Evolutionary conservation across 495 filamentous ascomycete genomes (phyloP).

Genomic region (Wilcoxina mikolae): DNA sequence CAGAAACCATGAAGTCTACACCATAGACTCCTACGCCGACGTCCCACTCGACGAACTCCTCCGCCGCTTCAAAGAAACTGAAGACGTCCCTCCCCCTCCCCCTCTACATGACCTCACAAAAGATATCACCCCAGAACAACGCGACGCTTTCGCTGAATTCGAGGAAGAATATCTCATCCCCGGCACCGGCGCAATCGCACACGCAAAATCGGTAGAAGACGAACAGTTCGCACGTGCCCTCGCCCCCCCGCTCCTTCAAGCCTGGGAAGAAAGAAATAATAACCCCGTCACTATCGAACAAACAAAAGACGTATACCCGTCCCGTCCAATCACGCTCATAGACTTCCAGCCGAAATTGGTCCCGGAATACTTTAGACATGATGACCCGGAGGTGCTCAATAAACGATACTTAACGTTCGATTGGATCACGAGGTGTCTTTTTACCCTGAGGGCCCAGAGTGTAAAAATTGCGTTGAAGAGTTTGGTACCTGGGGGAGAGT

Average conservation of each 20-base stretch:
- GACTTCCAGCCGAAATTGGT: conserved; percentile 16
- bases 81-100: background rate
- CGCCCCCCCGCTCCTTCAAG: background rate
- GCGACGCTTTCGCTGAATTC: conserved; percentile 1
- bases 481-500: conserved; percentile 28
- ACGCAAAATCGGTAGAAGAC: background rate
- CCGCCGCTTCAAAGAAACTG: background rate
- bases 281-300: background rate
- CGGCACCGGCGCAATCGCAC: background rate
- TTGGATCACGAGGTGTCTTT: conserved; percentile 19
- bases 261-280: background rate
- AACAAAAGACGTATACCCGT: conserved; percentile 6
- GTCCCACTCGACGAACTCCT: background rate
- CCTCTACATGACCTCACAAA: background rate
- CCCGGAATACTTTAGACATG: conserved; percentile 7
- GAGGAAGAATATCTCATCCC: conserved; percentile 1
- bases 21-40: background rate
- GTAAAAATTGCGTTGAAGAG: conserved; percentile 7
- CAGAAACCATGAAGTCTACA: background rate
- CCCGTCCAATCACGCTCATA: conserved; percentile 13
- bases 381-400: background rate
- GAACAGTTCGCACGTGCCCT: background rate
- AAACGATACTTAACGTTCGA: conserved; percentile 11
- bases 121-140: background rate
- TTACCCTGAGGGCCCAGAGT: conserved; percentile 9